A percentile compares a stretch with the other conserved stretches of the same genome.
Conservation (phyloP, 768 basidiomycete species). For the Rhodotorula taiwanensis region DNA sequence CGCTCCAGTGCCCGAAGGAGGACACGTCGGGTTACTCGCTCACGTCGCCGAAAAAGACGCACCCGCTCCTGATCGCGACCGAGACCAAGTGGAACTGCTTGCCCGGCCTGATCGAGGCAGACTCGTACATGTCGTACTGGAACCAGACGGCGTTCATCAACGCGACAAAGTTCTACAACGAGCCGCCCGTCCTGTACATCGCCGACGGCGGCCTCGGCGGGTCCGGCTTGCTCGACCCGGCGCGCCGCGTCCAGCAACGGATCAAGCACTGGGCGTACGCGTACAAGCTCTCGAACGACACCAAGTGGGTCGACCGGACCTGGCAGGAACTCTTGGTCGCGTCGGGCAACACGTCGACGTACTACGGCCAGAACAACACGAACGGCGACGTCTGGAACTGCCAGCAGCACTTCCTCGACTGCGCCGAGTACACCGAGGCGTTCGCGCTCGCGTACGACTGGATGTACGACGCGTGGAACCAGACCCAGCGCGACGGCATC, state of each 20-base stretch:
- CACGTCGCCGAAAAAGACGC: constrained; percentile 61
- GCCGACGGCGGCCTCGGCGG: constrained; percentile 59
- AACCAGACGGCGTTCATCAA: constrained; percentile 85
- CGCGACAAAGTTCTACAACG: constrained; percentile 63
- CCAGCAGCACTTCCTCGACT: constrained; percentile 77
- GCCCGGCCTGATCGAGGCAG: constrained; percentile 63
- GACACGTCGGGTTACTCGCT: constrained; percentile 58
- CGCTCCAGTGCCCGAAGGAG: constrained; percentile 71
- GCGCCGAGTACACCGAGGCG: constrained; percentile 77
- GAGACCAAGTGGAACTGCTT: constrained; percentile 84
- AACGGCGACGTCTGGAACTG: constrained; percentile 65
- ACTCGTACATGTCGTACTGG: constrained; percentile 82
- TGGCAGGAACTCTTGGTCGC: constrained; percentile 79
- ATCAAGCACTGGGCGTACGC: constrained; percentile 81
- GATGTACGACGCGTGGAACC: constrained; percentile 77
- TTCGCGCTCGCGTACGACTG: constrained; percentile 95
- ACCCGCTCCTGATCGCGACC: constrained; percentile 87
- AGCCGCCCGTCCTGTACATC: constrained; percentile 56
- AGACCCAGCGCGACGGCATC: constrained; percentile 64
- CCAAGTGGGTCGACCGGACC: constrained; percentile 77
- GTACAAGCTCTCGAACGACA: constrained; percentile 84
- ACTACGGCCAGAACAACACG: constrained; percentile 56
- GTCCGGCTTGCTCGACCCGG: constrained; percentile 85
- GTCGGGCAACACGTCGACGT: constrained; percentile 58
- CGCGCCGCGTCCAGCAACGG: constrained; percentile 79